A percentile compares a stretch with the other conserved stretches of the same genome.
These are phyloP conservation scores for Chytriomyces confervae DNA, from an alignment of 192 early-diverging fungal species.

Conservation along the genomic window DNA sequence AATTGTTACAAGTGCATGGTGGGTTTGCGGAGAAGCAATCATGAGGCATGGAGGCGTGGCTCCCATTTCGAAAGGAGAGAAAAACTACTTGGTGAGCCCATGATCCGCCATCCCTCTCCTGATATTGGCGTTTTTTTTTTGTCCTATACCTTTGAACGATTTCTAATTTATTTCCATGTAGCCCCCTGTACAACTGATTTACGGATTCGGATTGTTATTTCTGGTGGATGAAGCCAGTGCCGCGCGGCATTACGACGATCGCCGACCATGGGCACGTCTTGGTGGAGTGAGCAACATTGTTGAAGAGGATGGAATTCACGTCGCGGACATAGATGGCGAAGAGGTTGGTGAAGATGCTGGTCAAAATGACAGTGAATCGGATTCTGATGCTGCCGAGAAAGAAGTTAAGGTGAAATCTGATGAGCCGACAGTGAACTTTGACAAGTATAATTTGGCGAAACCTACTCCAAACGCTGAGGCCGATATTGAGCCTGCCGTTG, in stretches of 20 bases:
- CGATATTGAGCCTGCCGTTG: background rate
- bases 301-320: conserved; percentile 47
- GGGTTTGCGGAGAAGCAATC: conserved; percentile 88
- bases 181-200: conserved; percentile 90
- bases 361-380: conserved; percentile 17
- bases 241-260: conserved; percentile 76
- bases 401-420: background rate
- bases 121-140: background rate
- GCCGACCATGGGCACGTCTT: conserved; percentile 56
- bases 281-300: conserved; percentile 25
- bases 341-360: conserved; percentile 24
- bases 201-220: conserved; percentile 97
- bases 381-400: conserved; percentile 30
- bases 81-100: conserved; percentile 61
- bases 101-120: background rate
- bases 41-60: conserved; percentile 70
- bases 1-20: conserved; percentile 92
- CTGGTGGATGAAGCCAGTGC: conserved; percentile 76
- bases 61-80: conserved; percentile 73
- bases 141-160: background rate
- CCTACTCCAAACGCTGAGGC: background rate
- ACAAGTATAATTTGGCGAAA: background rate
- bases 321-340: conserved; percentile 53
- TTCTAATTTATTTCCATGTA: conserved; percentile 54
- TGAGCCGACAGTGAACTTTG: background rate